phyloP scores from a whole-genome alignment of 2,329 filamentous ascomycete genomes.

The Hymenoscyphus albidus region DNA sequence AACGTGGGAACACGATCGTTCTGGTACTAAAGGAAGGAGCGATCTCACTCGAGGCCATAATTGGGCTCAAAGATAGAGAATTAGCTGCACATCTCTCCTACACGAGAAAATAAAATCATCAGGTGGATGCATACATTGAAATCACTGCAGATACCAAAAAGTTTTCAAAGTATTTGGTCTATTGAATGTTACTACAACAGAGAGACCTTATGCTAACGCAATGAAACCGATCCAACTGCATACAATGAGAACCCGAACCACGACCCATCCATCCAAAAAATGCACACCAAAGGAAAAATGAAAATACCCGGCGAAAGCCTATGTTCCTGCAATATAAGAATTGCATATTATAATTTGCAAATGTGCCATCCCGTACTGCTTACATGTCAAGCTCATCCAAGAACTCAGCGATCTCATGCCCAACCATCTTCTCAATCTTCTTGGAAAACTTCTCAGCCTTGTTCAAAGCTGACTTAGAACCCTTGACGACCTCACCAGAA shows the following conservation, averaged over 20 bases:
- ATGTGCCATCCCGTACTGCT: slow-evolving; percentile 8
- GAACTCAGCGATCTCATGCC: slow-evolving; percentile 59
- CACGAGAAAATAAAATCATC: too few species aligned
- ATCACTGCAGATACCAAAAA: neutral
- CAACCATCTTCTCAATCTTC: slow-evolving; percentile 60
- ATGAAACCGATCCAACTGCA: slow-evolving; percentile 33
- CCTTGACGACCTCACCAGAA: slow-evolving; percentile 54
- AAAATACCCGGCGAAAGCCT: slow-evolving; percentile 16
- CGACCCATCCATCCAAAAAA: slow-evolving; percentile 31
- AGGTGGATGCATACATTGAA: too few species aligned
- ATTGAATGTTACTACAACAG: slow-evolving; percentile 21
- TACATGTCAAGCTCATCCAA: slow-evolving; percentile 44
- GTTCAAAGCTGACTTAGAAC: slow-evolving; percentile 47
- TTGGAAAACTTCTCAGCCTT: slow-evolving; percentile 60
- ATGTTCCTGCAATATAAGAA: slow-evolving; percentile 21
- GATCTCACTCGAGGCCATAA: neutral
- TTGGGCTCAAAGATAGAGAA: neutral
- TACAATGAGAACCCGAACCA: slow-evolving; percentile 27
- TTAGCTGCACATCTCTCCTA: too few species aligned
- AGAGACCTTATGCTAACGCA: slow-evolving; percentile 21
- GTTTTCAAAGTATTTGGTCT: slow-evolving; percentile 16
- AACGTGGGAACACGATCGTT: neutral
- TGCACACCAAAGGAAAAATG: slow-evolving; percentile 24
- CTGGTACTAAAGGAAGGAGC: neutral
- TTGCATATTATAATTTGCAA: slow-evolving; percentile 20